A percentile compares a stretch with the other conserved stretches of the same genome.
phyloP scores from a whole-genome alignment of 2,329 filamentous ascomycete species.

The Neodidymelliopsis sp. region DNA sequence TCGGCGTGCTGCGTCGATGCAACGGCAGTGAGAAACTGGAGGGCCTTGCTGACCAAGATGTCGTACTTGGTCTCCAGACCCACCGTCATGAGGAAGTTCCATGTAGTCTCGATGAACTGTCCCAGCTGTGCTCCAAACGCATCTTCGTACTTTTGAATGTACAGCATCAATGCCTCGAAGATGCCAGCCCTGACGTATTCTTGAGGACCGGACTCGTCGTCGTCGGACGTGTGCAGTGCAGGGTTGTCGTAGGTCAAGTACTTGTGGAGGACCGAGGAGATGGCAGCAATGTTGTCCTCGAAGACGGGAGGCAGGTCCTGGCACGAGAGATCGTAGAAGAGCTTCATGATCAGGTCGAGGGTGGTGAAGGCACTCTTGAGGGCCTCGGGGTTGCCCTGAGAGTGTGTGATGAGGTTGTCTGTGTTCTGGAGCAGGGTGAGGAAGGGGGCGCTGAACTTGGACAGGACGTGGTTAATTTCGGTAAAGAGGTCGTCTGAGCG shows the following conservation, averaged over 20 bases:
- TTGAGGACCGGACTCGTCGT: slow-evolving; percentile 82
- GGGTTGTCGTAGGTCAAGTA: slow-evolving; percentile 90
- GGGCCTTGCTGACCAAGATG: slow-evolving; percentile 88
- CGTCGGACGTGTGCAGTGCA: slow-evolving; percentile 83
- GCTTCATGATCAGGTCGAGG: slow-evolving; percentile 86
- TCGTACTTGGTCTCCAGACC: slow-evolving; percentile 93
- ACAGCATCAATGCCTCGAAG: slow-evolving; percentile 88
- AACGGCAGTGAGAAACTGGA: slow-evolving; percentile 93
- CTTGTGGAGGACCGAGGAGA: slow-evolving; percentile 85
- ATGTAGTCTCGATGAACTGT: slow-evolving; percentile 88
- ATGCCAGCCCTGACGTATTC: slow-evolving; percentile 93
- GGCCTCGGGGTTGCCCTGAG: slow-evolving; percentile 75
- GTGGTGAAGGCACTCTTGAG: slow-evolving; percentile 83
- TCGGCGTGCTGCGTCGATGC: slow-evolving; percentile 78
- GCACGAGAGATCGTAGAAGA: slow-evolving; percentile 96
- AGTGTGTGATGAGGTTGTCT: slow-evolving; percentile 74
- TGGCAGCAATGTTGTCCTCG: slow-evolving; percentile 81
- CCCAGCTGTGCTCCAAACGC: slow-evolving; percentile 82
- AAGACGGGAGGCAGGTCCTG: slow-evolving; percentile 96
- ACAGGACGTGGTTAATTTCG: slow-evolving; percentile 95
- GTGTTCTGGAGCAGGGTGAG: slow-evolving; percentile 78
- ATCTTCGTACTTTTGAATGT: slow-evolving; percentile 94
- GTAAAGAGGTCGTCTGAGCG: slow-evolving; percentile 90
- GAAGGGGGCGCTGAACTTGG: slow-evolving; percentile 84
- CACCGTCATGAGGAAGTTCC: slow-evolving; percentile 87